Percentiles rank a stretch among this genome's conserved stretches.
These are phyloP conservation scores for Collybia nuda DNA, from an alignment of 768 basidiomycete genomes.

Conservation along the genomic window DNA sequence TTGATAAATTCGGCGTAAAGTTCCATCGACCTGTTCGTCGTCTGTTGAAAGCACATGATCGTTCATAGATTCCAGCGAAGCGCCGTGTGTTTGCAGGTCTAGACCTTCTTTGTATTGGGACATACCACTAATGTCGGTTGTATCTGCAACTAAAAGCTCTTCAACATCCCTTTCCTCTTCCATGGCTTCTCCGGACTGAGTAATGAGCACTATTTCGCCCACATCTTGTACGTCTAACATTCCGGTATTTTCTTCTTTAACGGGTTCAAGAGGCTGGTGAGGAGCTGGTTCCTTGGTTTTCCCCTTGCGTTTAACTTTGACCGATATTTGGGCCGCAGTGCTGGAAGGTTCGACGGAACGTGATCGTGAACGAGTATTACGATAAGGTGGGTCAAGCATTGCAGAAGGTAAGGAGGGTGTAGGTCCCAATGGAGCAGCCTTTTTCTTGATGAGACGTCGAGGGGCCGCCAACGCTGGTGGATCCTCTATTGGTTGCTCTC, in stretches of 20 bases:
- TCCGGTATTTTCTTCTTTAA: constrained; percentile 5
- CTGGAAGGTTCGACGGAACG: constrained; percentile 27
- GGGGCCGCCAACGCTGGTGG: no score
- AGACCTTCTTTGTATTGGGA: constrained; percentile 2
- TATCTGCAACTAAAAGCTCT: constrained; percentile 20
- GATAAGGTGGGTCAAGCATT: constrained; percentile 23
- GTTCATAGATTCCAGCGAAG: not conserved
- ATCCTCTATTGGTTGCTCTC: not conserved
- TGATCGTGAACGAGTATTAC: constrained; percentile 32
- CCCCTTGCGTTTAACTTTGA: not conserved
- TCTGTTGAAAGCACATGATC: constrained; percentile 22
- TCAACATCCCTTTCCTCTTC: constrained; percentile 24
- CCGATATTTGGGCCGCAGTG: not conserved
- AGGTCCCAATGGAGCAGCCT: not conserved
- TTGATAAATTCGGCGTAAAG: constrained; percentile 5
- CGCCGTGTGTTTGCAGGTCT: not conserved
- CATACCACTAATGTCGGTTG: constrained; percentile 7
- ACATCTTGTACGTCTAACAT: not conserved
- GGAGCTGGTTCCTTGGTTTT: not conserved
- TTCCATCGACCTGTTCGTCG: constrained; percentile 22
- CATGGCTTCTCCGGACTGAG: constrained; percentile 6
- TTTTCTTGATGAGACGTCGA: constrained; percentile 3
- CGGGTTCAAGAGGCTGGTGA: not conserved
- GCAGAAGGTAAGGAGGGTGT: not conserved
- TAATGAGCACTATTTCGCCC: not conserved